Percentiles rank a stretch among this genome's conserved stretches.
These are phyloP conservation scores for Microcos paniculata DNA, from an alignment of 345 rosid genomes.

Conservation along the genomic window DNA sequence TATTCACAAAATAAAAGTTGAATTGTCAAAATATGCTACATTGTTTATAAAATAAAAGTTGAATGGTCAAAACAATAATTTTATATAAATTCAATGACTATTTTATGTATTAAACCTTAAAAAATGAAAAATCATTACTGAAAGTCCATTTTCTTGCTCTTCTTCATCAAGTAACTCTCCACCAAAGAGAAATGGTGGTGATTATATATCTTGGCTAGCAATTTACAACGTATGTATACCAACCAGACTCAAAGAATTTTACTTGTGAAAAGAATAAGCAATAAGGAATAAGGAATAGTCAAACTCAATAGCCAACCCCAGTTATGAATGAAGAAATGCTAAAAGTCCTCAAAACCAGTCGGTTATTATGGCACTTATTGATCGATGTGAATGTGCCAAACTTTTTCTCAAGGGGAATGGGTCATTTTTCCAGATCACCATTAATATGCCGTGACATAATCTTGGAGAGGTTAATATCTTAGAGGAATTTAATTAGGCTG, in stretches of 20 bases:
- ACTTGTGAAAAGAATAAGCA: neutral
- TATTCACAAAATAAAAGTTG: too few species aligned
- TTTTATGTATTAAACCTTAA: too few species aligned
- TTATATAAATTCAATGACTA: too few species aligned
- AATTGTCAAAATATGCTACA: too few species aligned
- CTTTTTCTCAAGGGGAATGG: neutral
- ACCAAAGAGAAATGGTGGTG: too few species aligned
- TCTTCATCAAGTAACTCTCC: too few species aligned
- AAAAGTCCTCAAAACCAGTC: neutral
- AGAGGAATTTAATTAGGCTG: neutral
- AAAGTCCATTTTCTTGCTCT: too few species aligned
- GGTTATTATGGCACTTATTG: constrained; percentile 11
- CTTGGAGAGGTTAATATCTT: neutral
- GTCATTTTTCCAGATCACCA: neutral
- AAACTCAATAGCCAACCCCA: neutral
- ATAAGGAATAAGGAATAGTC: neutral
- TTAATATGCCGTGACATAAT: neutral
- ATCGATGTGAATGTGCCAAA: neutral
- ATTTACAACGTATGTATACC: too few species aligned
- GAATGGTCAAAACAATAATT: too few species aligned
- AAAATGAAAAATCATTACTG: too few species aligned
- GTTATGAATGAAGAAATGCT: neutral
- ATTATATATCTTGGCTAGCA: too few species aligned
- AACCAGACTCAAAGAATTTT: neutral
- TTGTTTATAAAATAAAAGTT: too few species aligned